Base-by-base conservation (phyloP, 495 filamentous ascomycete species). In the Stereocaulon alpinum region DNA sequence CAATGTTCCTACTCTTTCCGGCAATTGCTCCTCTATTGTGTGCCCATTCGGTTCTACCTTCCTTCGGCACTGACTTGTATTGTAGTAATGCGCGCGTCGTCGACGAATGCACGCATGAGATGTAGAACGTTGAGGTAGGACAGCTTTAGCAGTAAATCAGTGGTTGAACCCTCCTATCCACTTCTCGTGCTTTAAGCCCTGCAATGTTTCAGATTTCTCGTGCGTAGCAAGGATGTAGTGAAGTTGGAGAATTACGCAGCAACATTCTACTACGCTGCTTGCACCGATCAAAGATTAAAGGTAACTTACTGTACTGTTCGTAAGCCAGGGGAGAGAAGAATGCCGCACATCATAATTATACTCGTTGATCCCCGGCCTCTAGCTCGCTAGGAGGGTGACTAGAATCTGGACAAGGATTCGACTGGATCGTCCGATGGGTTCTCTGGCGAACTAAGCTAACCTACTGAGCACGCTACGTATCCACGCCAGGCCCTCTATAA, bases 341-440 rank as follows among this genome's bases (percentile, higher is more conserved):
- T 32, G 9, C 14, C 10, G 47, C 47, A 50, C 2, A n/a, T 32
- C n/a, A 37, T 37, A 37, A 37, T 12, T 27, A 49, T 12, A 18
- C n/a, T 30, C 5, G 3, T 50, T 50, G 47, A 30, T 30, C 47
- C 47, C 27, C 6, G 47, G 27, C 34, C 30, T 50, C 47, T 30
- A 18, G 30, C 15, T 44, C n/a, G 3, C 47, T 50, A 50, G 24
- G 6, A 15, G 24, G 5, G 24, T 50, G 27, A 32, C 47, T 15
- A 50, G 47, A 32, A 50, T 50, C 47, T 50, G 30, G 47, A 50
- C 47, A 50, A 32, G 47, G 47, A 24, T 32, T 50, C 14, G 47
- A 50, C 47, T 50, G 47, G 47, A 50, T 50, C 24, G 47, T 32
- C 47, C 47, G 47, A 50, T 22, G 47, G 42, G 42, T n/a, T 20